Conservation (phyloP, 345 rosid genomes). For the Brassica incana region DNA sequence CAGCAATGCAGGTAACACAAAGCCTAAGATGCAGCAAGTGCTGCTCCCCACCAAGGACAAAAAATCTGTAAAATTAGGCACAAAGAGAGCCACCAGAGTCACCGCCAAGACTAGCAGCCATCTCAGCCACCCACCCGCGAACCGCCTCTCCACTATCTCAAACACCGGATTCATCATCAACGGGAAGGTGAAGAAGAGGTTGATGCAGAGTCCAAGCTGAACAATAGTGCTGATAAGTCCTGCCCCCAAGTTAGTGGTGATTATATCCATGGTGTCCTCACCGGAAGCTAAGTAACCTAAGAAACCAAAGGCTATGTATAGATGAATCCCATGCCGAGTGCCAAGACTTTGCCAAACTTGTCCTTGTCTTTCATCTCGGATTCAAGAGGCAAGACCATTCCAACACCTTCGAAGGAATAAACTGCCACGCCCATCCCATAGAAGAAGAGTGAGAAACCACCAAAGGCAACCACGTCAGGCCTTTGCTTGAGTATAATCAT, state of each 20-base stretch:
- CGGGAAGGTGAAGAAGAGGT: slow-evolving; percentile 88
- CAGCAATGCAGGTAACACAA: slow-evolving; percentile 73
- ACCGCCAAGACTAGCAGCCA: slow-evolving; percentile 70
- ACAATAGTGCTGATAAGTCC: slow-evolving; percentile 61
- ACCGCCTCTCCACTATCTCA: slow-evolving; percentile 78
- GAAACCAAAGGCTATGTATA: slow-evolving; percentile 65
- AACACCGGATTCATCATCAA: slow-evolving; percentile 93
- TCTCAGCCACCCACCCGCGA: slow-evolving; percentile 70
- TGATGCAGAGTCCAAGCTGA: slow-evolving; percentile 76
- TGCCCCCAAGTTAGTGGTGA: slow-evolving; percentile 70
- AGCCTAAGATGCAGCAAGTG: slow-evolving; percentile 75
- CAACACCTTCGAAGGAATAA: slow-evolving; percentile 75
- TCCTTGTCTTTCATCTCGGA: slow-evolving; percentile 62
- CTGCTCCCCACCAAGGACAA: slow-evolving; percentile 89
- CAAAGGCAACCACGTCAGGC: slow-evolving; percentile 56
- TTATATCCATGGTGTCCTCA: slow-evolving; percentile 62
- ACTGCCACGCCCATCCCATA: slow-evolving; percentile 84
- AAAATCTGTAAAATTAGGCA: slow-evolving; percentile 88
- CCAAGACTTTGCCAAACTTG: slow-evolving; percentile 57
- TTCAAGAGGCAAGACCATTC: slow-evolving; percentile 80
- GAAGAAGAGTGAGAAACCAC: slow-evolving; percentile 57
- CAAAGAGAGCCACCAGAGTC: slow-evolving; percentile 62
- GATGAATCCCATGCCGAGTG: slow-evolving; percentile 57
- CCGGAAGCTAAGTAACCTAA: slow-evolving; percentile 87
- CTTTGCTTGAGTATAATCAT: slow-evolving; percentile 43